These are phyloP conservation scores for Candida coquimbonensis DNA, from an alignment of 805 yeast genomes.

Conservation along the genomic window DNA sequence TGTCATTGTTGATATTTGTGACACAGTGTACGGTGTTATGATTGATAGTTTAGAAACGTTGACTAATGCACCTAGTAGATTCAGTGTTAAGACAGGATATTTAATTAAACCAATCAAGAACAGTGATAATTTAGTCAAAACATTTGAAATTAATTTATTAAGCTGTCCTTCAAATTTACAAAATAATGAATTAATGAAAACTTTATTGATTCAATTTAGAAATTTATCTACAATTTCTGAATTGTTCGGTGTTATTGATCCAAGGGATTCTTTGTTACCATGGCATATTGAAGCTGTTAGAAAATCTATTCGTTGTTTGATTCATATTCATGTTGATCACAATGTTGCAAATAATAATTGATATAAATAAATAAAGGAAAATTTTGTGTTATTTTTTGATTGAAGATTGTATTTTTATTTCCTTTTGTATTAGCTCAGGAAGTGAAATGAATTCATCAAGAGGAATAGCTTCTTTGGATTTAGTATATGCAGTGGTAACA, in stretches of 20 bases:
- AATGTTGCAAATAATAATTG: background rate
- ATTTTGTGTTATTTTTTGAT: too few species aligned
- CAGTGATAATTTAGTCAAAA: conserved; percentile 24
- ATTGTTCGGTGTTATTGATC: conserved; percentile 28
- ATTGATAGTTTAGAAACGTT: conserved; percentile 58
- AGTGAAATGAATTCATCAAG: background rate
- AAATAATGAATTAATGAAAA: conserved; percentile 45
- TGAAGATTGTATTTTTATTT: background rate
- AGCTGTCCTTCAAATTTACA: conserved; percentile 69
- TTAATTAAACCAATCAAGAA: conserved; percentile 36
- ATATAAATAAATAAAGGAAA: background rate
- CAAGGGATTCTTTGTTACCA: conserved; percentile 43
- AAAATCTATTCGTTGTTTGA: conserved; percentile 49
- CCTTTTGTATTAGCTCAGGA: background rate
- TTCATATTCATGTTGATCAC: conserved; percentile 47
- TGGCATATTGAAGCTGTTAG: conserved; percentile 70
- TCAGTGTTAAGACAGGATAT: conserved; percentile 68
- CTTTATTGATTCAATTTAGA: conserved; percentile 53
- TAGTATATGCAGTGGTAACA: background rate
- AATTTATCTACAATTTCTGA: conserved; percentile 40
- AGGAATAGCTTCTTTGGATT: background rate
- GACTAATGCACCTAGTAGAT: conserved; percentile 61
- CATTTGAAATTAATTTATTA: conserved; percentile 58
- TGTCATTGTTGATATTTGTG: conserved; percentile 39
- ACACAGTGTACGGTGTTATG: conserved; percentile 49